Conservation (phyloP, 2,329 filamentous ascomycete genomes). For the Harringtonia aguacate region DNA sequence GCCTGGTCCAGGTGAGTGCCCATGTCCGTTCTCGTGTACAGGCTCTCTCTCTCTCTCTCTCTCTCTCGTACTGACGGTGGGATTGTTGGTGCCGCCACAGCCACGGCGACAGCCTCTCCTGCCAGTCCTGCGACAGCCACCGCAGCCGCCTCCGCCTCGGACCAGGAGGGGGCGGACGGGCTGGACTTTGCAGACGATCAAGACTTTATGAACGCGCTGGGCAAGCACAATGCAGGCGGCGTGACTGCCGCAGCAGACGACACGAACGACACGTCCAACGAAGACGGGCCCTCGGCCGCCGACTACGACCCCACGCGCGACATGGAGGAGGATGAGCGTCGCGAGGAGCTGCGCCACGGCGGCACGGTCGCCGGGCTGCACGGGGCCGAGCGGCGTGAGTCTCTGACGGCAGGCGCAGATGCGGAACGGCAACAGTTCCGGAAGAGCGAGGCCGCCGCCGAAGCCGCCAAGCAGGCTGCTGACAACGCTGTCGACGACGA, state of each 20-base stretch:
- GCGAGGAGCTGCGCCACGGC: slow-evolving; percentile 54
- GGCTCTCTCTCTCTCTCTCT: too few species aligned
- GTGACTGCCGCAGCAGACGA: neutral
- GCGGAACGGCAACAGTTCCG: slow-evolving; percentile 16
- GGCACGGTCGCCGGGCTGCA: slow-evolving; percentile 35
- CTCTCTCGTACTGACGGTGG: too few species aligned
- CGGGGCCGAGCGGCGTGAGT: slow-evolving; percentile 24
- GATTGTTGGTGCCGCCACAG: too few species aligned
- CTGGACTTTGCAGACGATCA: slow-evolving; percentile 57
- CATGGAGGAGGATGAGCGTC: slow-evolving; percentile 72
- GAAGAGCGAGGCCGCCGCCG: too few species aligned
- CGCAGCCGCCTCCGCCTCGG: slow-evolving; percentile 16
- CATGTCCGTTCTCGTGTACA: neutral
- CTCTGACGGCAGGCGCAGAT: slow-evolving; percentile 14
- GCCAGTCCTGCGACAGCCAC: slow-evolving; percentile 22
- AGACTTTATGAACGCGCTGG: slow-evolving; percentile 53
- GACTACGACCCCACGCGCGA: slow-evolving; percentile 86
- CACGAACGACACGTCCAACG: slow-evolving; percentile 14
- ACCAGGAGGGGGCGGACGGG: slow-evolving; percentile 36
- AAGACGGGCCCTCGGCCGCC: slow-evolving; percentile 78
- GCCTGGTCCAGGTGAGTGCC: slow-evolving; percentile 36
- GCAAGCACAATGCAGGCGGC: slow-evolving; percentile 21
- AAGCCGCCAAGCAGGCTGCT: too few species aligned
- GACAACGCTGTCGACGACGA: too few species aligned
- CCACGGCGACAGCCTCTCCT: slow-evolving; percentile 18